Evolutionary conservation across 2,329 filamentous ascomycete genomes (phyloP), one percentile per base, ranked within the genome.

Genomic region (Cladophialophora yegresii): DNA sequence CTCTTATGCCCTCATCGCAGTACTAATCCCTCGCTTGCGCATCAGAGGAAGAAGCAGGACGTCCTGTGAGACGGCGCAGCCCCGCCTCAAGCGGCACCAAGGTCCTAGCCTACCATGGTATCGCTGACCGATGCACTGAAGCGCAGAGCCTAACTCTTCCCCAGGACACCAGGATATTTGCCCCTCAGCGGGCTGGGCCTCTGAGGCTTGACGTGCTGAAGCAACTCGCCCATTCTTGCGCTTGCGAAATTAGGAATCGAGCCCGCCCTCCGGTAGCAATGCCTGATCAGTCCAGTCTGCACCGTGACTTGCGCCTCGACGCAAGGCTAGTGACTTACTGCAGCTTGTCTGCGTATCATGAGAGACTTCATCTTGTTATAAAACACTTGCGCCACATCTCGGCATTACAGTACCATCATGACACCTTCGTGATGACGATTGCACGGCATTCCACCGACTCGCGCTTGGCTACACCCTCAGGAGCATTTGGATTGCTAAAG

Each of bases 351-450:
- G 47, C 22, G 22, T 50, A 16, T 26, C 22, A 12, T 10, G 47
- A 26, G 9, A 23, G 20, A 28, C 9, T 26, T 20, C 47, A 12
- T 22, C 23, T 28, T 33, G 22, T 20, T 45, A 23, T 58, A 20
- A 33, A 58, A 30, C 8, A 20, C 32, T 22, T 28, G 45, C 40
- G 45, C 30, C 45, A 58, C 56, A 43, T 10, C 22, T 28, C 36
- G 9, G n/a, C 20, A 30, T 16, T 50, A 26, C 20, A 30, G 7
- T 50, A 26, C 33, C 12, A 47, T 45, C 56, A 43, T n/a, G 47
- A 33, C 20, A 23, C 40, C 56, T 61, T 63, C 20, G 58, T 62
- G 55, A 64, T 64, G 8, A 64, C 40, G 51, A 64, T 56, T 8
- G 58, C 54, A 13, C 62, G 32, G 26, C 58, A 56, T 45, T 64